These are phyloP conservation scores for Chytriomyces sp. DNA, from an alignment of 192 early-diverging fungal genomes.

Conservation along the genomic window DNA sequence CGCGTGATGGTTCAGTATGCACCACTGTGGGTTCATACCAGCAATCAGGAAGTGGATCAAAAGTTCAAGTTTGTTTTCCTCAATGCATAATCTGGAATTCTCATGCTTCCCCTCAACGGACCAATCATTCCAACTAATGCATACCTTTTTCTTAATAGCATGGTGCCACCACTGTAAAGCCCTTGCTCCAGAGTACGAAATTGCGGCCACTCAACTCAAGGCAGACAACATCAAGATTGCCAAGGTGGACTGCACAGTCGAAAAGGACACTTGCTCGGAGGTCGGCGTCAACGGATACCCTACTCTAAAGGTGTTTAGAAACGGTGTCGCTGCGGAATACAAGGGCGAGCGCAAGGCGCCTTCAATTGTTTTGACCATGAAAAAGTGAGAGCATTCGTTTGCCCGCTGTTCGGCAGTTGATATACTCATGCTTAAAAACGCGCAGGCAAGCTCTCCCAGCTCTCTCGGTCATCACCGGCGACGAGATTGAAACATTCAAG, in stretches of 20 bases:
- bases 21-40: not conserved
- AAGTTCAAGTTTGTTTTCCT: too few relatives aligned
- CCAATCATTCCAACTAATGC: not conserved
- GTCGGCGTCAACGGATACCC: constrained; percentile 89
- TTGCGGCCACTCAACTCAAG: constrained; percentile 87
- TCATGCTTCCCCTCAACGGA: not conserved
- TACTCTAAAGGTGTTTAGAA: constrained; percentile 87
- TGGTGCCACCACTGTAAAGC: constrained; percentile 98
- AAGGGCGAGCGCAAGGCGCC: constrained; percentile 86
- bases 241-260: constrained; percentile 97
- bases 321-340: constrained; percentile 76
- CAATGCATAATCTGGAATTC: too few relatives aligned
- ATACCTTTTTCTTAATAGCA: constrained; percentile 33
- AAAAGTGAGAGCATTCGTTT: constrained; percentile 65
- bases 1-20: not conserved
- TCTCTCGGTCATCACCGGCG: constrained; percentile 70
- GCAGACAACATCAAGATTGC: constrained; percentile 74
- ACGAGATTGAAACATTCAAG: constrained; percentile 76
- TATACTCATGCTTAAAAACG: not conserved
- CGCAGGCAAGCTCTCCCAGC: constrained; percentile 81
- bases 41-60: not conserved
- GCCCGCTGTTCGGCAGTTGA: not conserved
- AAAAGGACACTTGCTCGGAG: constrained; percentile 81
- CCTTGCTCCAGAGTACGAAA: constrained; percentile 91
- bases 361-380: constrained; percentile 90